Percentiles rank a stretch among this genome's conserved stretches.
Evolutionary conservation across 306 rosid species (phyloP).

Genomic region (Carpinus viminea): DNA sequence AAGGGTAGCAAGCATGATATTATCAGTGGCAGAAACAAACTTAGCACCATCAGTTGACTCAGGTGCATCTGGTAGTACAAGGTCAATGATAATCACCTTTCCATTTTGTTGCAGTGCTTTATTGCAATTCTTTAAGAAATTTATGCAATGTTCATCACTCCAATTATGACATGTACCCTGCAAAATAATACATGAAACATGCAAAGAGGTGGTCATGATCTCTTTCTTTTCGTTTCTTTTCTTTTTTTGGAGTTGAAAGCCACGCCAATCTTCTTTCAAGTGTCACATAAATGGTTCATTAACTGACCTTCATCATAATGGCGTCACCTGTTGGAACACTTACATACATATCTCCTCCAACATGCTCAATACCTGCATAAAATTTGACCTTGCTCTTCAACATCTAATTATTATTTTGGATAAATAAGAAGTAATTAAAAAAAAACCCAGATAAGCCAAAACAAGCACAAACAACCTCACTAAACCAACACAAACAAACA

Average conservation of each 20-base stretch:
- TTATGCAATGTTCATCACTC: constrained; percentile 7
- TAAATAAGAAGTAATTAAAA: no score
- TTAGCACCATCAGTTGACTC: constrained; percentile 11
- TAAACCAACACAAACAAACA: no score
- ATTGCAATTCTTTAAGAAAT: neutral
- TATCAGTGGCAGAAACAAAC: neutral
- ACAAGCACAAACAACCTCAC: no score
- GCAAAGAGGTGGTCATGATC: no score
- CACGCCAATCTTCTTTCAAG: neutral
- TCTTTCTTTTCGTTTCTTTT: no score
- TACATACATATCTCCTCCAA: constrained; percentile 36
- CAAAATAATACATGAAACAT: neutral
- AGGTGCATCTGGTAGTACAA: neutral
- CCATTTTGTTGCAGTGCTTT: neutral
- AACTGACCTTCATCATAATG: constrained; percentile 37
- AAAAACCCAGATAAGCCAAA: no score
- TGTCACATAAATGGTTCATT: neutral
- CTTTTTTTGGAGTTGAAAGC: no score
- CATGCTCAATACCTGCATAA: constrained; percentile 30
- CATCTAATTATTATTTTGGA: neutral
- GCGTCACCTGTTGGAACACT: constrained; percentile 41
- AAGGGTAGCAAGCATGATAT: neutral
- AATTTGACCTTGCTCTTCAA: neutral
- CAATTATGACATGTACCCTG: constrained; percentile 27
- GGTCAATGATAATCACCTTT: constrained; percentile 13